phyloP scores from a whole-genome alignment of 495 filamentous ascomycete genomes.

The Aspergillus asperescens region DNA sequence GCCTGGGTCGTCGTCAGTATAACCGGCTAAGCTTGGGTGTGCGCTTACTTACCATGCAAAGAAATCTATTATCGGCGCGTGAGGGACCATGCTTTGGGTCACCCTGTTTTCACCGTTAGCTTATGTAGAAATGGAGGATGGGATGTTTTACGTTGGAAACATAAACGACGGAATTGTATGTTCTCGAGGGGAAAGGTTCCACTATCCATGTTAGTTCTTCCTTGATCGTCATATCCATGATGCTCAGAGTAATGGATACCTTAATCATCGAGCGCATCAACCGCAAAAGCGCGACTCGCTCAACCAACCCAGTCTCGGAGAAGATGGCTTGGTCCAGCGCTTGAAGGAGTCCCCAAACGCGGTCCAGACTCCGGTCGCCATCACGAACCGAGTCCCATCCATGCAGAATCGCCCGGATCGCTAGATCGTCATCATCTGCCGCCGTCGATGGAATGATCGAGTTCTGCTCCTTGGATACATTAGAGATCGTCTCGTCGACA shows the following conservation, averaged over 20 bases:
- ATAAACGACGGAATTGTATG: slow-evolving; percentile 9
- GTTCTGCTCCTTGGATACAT: slow-evolving; percentile 2
- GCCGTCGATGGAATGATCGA: slow-evolving; percentile 2
- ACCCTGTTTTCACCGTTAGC: slow-evolving; percentile 1
- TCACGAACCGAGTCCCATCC: slow-evolving; percentile 8
- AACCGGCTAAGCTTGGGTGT: neutral
- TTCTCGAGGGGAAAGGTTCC: slow-evolving; percentile 1
- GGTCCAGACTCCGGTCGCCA: neutral
- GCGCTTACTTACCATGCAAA: slow-evolving; percentile 8
- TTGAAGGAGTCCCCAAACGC: slow-evolving; percentile 6
- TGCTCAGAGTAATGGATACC: neutral
- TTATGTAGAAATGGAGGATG: neutral
- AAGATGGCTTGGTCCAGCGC: slow-evolving; percentile 12
- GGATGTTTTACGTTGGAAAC: slow-evolving; percentile 11
- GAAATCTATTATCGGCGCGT: slow-evolving; percentile 9
- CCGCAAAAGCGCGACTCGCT: slow-evolving; percentile 8
- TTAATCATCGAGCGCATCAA: slow-evolving; percentile 12
- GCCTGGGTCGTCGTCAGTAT: neutral
- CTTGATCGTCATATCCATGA: neutral
- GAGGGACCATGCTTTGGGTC: slow-evolving; percentile 10
- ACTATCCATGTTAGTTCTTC: slow-evolving; percentile 5
- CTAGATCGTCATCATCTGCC: slow-evolving; percentile 12
- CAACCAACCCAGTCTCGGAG: slow-evolving; percentile 7
- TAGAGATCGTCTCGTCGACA: slow-evolving; percentile 7
- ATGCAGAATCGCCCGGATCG: slow-evolving; percentile 10